Evolutionary conservation across 352 stramenopile species (phyloP), one percentile per base, ranked within the genome.

Genomic region (Thalassiosira exigua): DNA sequence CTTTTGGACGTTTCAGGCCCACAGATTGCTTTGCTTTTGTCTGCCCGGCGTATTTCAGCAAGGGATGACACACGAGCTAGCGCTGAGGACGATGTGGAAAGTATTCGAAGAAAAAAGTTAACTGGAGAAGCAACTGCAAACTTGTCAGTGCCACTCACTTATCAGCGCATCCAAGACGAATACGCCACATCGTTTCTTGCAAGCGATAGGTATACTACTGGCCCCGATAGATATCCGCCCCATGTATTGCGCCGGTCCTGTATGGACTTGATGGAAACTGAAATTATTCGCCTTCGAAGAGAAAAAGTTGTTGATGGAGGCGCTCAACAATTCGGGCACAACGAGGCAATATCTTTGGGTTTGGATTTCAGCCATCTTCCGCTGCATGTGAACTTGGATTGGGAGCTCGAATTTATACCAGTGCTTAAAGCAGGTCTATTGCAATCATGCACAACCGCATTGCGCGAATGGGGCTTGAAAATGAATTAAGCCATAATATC

Each of bases 121-220:
- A 26, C 46, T 19, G 46, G 46, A 19, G 22, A 56, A 56, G 5
- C 46, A 56, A 19, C 46, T 19, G 24, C 21, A 51, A 14, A 24
- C 32, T 65, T 27, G 64, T 39, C 52, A 30, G 36, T 64, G 17
- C 73, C 73, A 24, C 65, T 94, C 2, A 92, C 86, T 30, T 85
- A 90, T 57, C 80, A 89, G 69, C 75, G 86, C 24, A 94, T 94
- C 9, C 30, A 91, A 65, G 74, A 86, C 51, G 88, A 94, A 72
- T 92, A 91, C 53, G 54, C 80, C 32, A 76, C 52, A 7, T 86
- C 57, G 1, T 78, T 75, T 56, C 66, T 76, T 11, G 77, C 48
- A 7, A 72, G 65, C 62, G 62, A 51, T 17, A 30, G 64, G 39
- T 79, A 79, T 42, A 79, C 75, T 9, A 72, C 71, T 36, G 77